Conservation (phyloP, 1,284 basidiomycete species). For the Malassezia vespertilionis region DNA sequence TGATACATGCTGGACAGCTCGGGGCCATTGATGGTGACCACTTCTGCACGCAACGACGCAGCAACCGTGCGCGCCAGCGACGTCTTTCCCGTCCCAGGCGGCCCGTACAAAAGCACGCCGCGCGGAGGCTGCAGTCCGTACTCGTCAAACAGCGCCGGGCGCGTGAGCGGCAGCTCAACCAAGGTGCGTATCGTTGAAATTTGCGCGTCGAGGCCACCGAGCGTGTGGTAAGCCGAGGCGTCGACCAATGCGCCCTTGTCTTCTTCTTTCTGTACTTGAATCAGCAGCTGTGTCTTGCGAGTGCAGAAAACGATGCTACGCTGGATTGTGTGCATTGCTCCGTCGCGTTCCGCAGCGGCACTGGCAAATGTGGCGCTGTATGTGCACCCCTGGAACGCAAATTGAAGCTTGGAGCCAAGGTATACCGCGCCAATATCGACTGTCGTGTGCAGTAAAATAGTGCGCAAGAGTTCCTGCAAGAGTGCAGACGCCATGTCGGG, state of each 20-base stretch:
- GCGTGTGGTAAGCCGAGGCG: constrained; percentile 53
- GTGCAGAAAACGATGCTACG: constrained; percentile 22
- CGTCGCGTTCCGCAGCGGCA: background rate
- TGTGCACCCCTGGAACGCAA: constrained; percentile 18
- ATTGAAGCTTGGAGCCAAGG: constrained; percentile 16
- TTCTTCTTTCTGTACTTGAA: constrained; percentile 28
- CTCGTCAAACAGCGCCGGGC: constrained; percentile 75
- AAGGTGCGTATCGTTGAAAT: constrained; percentile 80
- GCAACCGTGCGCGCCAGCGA: constrained; percentile 41
- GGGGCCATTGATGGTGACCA: constrained; percentile 68
- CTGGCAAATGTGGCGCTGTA: background rate
- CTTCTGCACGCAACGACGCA: constrained; percentile 30
- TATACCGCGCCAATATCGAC: constrained; percentile 20
- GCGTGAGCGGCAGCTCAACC: constrained; percentile 83
- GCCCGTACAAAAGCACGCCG: constrained; percentile 45
- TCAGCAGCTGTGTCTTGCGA: constrained; percentile 29
- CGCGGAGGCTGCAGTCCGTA: constrained; percentile 56
- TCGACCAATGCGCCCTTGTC: constrained; percentile 48
- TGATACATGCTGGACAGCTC: constrained; percentile 89
- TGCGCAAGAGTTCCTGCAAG: constrained; percentile 22
- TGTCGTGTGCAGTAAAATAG: constrained; percentile 14
- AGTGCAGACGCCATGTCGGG: background rate
- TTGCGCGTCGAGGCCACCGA: constrained; percentile 80
- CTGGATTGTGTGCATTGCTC: background rate
- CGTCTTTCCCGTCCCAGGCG: constrained; percentile 48